phyloP scores from a whole-genome alignment of 768 basidiomycete species.

The Amanita brunnescens region DNA sequence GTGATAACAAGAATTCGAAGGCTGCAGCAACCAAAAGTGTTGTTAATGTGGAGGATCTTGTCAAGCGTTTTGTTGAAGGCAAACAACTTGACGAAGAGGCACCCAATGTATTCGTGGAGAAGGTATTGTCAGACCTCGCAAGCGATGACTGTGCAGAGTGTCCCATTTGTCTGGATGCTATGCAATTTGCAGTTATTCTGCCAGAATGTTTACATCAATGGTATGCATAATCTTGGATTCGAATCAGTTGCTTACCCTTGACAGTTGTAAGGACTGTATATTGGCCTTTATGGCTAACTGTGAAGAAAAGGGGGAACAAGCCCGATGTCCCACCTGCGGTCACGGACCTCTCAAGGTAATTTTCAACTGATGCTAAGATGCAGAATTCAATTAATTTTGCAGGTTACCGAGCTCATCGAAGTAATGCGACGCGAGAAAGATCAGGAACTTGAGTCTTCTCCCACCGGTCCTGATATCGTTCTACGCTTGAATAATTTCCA shows the following conservation, averaged over 20 bases:
- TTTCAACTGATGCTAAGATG: not conserved
- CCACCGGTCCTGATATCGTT: conserved; percentile 35
- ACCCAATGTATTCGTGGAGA: conserved; percentile 46
- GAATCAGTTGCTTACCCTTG: not conserved
- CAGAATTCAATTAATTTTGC: not conserved
- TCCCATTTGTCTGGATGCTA: conserved; percentile 73
- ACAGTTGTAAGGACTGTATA: conserved; percentile 88
- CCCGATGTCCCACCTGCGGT: conserved; percentile 74
- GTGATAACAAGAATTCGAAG: conserved; percentile 31
- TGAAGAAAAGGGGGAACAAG: conserved; percentile 60
- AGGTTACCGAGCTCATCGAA: conserved; percentile 59
- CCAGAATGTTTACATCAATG: conserved; percentile 73
- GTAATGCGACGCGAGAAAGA: conserved; percentile 35
- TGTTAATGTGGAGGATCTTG: conserved; percentile 51
- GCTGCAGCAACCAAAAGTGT: conserved; percentile 31
- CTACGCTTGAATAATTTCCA: conserved; percentile 78
- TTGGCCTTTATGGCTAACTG: conserved; percentile 61
- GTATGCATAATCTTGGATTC: conserved; percentile 25
- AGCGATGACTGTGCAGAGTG: conserved; percentile 54
- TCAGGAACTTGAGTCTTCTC: conserved; percentile 22
- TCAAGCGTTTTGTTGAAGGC: conserved; percentile 40
- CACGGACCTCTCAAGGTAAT: conserved; percentile 55
- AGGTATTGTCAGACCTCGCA: conserved; percentile 57
- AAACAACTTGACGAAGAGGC: conserved; percentile 21
- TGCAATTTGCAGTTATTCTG: conserved; percentile 61